Conservation (phyloP, 164 flowering plant species). For the Stephania yunnanensis region DNA sequence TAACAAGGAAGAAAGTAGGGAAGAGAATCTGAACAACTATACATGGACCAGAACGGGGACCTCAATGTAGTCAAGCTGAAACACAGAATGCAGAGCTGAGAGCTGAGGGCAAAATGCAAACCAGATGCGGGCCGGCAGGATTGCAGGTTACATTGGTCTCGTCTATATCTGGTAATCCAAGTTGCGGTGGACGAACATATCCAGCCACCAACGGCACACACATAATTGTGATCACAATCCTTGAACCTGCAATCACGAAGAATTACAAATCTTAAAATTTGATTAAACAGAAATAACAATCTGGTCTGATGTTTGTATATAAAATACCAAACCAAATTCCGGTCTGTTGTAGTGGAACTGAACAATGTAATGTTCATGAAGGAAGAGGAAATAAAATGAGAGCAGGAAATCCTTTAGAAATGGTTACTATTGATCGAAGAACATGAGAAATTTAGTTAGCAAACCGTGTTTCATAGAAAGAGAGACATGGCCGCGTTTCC, state of each 20-base stretch:
- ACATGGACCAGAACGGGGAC: neutral
- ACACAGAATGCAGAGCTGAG: constrained; percentile 91
- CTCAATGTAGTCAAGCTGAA: constrained; percentile 36
- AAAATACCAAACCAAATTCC: neutral
- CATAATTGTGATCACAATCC: constrained; percentile 64
- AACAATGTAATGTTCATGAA: too few relatives aligned
- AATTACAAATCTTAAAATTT: neutral
- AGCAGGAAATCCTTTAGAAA: neutral
- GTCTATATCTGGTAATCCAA: constrained; percentile 59
- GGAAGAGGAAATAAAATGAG: too few relatives aligned
- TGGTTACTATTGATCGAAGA: neutral
- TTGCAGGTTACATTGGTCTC: constrained; percentile 80
- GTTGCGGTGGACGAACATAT: constrained; percentile 89
- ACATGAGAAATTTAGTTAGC: neutral
- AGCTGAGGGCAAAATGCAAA: constrained; percentile 86
- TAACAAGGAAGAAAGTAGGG: neutral
- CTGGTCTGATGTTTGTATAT: neutral
- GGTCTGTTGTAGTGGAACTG: neutral
- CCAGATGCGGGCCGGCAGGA: constrained; percentile 85
- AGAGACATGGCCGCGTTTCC: constrained; percentile 82
- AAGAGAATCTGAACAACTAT: constrained; percentile 1
- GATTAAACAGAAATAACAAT: neutral
- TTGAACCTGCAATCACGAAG: constrained; percentile 54
- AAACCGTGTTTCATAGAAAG: constrained; percentile 75
- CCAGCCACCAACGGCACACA: constrained; percentile 90